Conservation (phyloP, 1,284 basidiomycete genomes). For the Apiotrichum siamense region DNA sequence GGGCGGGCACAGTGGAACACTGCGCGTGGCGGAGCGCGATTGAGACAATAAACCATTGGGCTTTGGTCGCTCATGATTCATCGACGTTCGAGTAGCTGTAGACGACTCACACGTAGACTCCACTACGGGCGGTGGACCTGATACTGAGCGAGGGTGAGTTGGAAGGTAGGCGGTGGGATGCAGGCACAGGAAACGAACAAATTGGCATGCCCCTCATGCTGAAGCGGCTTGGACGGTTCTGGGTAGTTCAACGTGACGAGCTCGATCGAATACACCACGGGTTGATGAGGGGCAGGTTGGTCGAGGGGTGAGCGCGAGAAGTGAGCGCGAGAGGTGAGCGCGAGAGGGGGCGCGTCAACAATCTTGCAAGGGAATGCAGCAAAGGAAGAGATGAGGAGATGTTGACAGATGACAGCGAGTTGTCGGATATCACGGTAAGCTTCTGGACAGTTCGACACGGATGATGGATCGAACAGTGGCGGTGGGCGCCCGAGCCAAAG, state of each 20-base stretch:
- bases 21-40: no score
- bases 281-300: not conserved
- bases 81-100: no score
- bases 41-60: no score
- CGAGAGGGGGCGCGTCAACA: no score
- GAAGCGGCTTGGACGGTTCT: constrained; percentile 10
- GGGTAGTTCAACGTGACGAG: constrained; percentile 1
- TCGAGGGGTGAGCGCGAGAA: not conserved
- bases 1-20: no score
- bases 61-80: no score
- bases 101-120: constrained; percentile 40
- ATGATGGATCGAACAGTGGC: no score
- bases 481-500: no score
- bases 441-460: no score
- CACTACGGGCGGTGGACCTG: constrained; percentile 42
- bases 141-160: constrained; percentile 28
- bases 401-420: no score
- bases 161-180: not conserved
- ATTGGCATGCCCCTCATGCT: constrained; percentile 37
- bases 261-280: no score
- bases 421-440: no score
- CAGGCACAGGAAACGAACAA: constrained; percentile 20
- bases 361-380: not conserved
- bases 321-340: not conserved
- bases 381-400: not conserved